Base-by-base conservation (phyloP, 805 yeast genomes). In the Barnettozyma salicaria region DNA sequence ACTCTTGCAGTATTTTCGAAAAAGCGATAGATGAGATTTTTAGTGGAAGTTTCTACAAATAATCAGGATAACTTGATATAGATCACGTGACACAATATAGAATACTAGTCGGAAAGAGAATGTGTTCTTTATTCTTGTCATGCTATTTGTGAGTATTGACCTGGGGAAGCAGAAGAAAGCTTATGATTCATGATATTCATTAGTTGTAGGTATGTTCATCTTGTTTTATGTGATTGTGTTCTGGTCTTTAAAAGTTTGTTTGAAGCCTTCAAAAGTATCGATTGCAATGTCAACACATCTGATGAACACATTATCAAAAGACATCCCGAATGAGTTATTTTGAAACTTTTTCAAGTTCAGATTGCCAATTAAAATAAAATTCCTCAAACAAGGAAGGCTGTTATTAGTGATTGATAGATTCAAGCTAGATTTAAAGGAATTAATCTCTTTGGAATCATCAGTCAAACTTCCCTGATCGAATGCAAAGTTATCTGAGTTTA, bases 281-380 rank as follows among this genome's bases (percentile, higher is more conserved):
- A 42, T 29, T 19, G 40, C 44, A 14, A 31, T 27, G 19, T 40
- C 42, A 18, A 36, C 39, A 30, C 36, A 27, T 24, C 35, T 41
- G 7, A 42, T 25, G 19, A 36, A 32, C 9, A 42, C 32, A 9
- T 26, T 28, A 3, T 34, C 25, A 18, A 38, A 34, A 2, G 9
- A 13, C 5, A 20, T 12, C 4, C 19, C 22, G 10, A 38, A 34
- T 9, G 17, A 18, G 13, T 38, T 38, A 7, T 27, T 35, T 29
- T 21, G 11, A 12, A 38, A 38, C 17, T 35, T 36, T 12, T 32
- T 35, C 19, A 39, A 27, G 6, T 37, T 34, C 11, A 45, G 28
- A 22, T 43, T 43, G 9, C 48, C 49, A 30, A 45, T 36, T 5
- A 43, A 20, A 5, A 43, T 43, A 2, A 43, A 28, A 31, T 37